Conservation (phyloP, 2,329 filamentous ascomycete genomes). For the Aureobasidium sp. region DNA sequence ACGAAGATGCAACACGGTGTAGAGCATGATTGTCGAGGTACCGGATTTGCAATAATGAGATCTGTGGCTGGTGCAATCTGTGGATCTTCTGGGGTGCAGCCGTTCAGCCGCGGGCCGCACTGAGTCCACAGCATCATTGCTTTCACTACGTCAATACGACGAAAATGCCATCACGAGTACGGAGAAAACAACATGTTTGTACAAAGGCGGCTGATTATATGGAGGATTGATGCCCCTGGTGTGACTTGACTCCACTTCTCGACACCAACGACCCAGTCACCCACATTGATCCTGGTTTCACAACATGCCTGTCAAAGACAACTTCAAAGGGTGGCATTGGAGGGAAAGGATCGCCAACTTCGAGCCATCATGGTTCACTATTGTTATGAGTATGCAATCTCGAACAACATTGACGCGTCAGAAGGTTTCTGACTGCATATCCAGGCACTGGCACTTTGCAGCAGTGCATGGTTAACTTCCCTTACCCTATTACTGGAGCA, state of each 20-base stretch:
- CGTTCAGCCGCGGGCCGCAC: background rate
- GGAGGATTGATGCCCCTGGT: background rate
- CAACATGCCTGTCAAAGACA: background rate
- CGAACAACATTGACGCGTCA: background rate
- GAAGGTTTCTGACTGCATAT: background rate
- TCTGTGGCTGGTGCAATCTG: background rate
- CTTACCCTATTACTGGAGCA: constrained; percentile 19
- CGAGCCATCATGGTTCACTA: constrained; percentile 23
- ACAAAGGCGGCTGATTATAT: background rate
- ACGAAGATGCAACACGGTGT: background rate
- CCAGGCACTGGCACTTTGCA: constrained; percentile 17
- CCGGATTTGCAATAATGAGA: background rate
- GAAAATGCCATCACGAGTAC: constrained; percentile 1
- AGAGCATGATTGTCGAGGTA: background rate
- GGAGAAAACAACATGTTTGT: background rate
- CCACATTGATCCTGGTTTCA: background rate
- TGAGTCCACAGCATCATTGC: background rate
- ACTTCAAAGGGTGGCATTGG: constrained; percentile 16
- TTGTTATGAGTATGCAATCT: constrained; percentile 20
- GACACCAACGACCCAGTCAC: background rate
- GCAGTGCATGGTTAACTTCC: constrained; percentile 20
- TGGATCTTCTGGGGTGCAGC: constrained; percentile 10
- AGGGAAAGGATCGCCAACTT: constrained; percentile 20
- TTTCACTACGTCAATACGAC: background rate
- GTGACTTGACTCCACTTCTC: background rate